Base-by-base conservation (phyloP, 2,329 filamentous ascomycete genomes). In the Aureobasidium uvarum region DNA sequence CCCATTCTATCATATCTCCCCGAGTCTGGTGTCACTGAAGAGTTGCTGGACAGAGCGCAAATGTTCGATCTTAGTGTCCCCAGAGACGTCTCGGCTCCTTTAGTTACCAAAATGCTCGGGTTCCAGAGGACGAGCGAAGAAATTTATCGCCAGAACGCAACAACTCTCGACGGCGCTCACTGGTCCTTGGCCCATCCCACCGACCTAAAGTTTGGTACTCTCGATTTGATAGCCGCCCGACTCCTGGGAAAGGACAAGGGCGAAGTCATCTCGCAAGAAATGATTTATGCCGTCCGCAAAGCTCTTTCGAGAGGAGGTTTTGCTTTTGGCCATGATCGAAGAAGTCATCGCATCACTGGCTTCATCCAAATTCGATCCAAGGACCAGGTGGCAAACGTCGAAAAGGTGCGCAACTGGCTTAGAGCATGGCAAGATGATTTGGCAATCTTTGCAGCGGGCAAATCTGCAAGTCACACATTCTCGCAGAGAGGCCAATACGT, bases 201-300 rank as follows among this genome's bases (percentile, higher is more conserved):
- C 0, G 76, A 79, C 54, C 75, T 79, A 39, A 77, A 77, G 11
- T 81, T 81, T 71, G 80, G 82, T 71, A 81, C 77, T 6, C 72
- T 85, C 31, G 70, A 76, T 0, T 77, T 80, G 20, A 80, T 84
- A 50, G 78, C 82, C 1, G 74, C 76, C 39, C 76, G 72, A 8
- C 70, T 85, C 28, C 72, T 80, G 64, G 71, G 71, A 14, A 63
- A 69, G 69, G 68, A 67, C 14, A 63, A 72, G 16, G 66, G 72
- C 36, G 69, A 62, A 69, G 1, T 72, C 74, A 23, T 18, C 25
- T 75, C 14, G 65, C 73, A n/a, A 51, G 69, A 16, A 66, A 70
- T 18, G 73, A 83, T 10, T 76, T 92, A 5, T 90, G 89, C 90
- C 4, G 85, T 92, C 7, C 88, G 92, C 69, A 84, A 84, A 65